phyloP scores from a whole-genome alignment of 805 yeast genomes.

The Ascoidea tarda region DNA sequence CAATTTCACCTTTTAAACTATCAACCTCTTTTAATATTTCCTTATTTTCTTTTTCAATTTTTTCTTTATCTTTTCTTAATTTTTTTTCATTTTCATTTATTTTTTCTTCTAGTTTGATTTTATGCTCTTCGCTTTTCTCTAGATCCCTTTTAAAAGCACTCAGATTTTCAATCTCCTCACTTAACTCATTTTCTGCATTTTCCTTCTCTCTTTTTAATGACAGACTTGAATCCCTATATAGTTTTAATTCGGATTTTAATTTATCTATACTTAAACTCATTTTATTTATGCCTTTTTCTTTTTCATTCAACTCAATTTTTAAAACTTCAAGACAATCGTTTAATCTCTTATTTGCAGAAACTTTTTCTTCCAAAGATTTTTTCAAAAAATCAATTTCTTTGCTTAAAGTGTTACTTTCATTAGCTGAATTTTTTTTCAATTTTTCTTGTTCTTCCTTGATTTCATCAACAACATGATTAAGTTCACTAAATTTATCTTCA shows the following conservation, averaged over 20 bases:
- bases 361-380: not conserved
- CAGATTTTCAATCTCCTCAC: conserved; percentile 12
- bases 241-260: no score
- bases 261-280: no score
- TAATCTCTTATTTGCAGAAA: not conserved
- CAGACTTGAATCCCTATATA: not conserved
- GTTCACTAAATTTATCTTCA: no score
- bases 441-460: not conserved
- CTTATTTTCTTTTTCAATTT: not conserved
- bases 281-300: not conserved
- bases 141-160: conserved; percentile 10
- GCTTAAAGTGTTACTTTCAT: not conserved
- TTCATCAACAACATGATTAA: no score
- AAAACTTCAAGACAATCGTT: not conserved
- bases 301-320: not conserved
- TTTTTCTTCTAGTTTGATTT: not conserved
- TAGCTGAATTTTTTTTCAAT: not conserved
- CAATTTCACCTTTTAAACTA: conserved; percentile 14
- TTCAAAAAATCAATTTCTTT: not conserved
- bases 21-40: conserved; percentile 2
- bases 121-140: conserved; percentile 10
- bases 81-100: not conserved
- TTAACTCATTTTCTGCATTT: conserved; percentile 11
- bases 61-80: not conserved
- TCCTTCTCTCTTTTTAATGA: not conserved